phyloP scores from a whole-genome alignment of 2,329 filamentous ascomycete species.

The Alternaria brassicicola region DNA sequence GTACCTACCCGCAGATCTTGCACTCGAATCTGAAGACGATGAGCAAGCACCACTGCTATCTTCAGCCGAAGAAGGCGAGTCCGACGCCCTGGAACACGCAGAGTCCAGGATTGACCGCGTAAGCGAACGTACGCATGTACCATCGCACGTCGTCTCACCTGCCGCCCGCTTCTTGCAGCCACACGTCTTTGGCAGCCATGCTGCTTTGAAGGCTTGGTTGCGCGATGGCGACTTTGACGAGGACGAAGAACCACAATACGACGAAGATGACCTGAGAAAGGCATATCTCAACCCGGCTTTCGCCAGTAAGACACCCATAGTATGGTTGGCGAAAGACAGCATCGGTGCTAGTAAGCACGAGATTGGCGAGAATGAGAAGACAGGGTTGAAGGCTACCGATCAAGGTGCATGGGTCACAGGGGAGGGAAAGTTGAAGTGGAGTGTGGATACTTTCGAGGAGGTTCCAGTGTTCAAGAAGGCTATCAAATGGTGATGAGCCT shows the following conservation, averaged over 20 bases:
- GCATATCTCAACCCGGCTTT: constrained; percentile 46
- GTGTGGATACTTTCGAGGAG: constrained; percentile 38
- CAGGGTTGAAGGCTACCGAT: constrained; percentile 37
- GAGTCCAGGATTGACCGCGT: constrained; percentile 37
- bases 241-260: constrained; percentile 42
- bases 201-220: constrained; percentile 44
- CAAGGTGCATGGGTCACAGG: constrained; percentile 45
- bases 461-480: constrained; percentile 43
- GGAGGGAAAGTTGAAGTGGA: constrained; percentile 39
- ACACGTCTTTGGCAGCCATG: constrained; percentile 43
- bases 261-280: constrained; percentile 41
- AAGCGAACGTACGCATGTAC: constrained; percentile 32
- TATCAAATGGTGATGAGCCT: constrained; percentile 33
- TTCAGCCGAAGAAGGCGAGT: constrained; percentile 41
- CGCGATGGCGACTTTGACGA: constrained; percentile 40
- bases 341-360: constrained; percentile 43
- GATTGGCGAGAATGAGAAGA: constrained; percentile 37
- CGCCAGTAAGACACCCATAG: constrained; percentile 40
- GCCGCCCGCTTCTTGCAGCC: constrained; percentile 45
- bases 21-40: constrained; percentile 29
- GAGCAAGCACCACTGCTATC: constrained; percentile 41
- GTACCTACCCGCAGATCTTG: constrained; percentile 44
- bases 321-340: constrained; percentile 44
- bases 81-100: constrained; percentile 22
- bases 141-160: constrained; percentile 33